phyloP scores from a whole-genome alignment of 257 asterid genomes.

The Nicotiana otophora region DNA sequence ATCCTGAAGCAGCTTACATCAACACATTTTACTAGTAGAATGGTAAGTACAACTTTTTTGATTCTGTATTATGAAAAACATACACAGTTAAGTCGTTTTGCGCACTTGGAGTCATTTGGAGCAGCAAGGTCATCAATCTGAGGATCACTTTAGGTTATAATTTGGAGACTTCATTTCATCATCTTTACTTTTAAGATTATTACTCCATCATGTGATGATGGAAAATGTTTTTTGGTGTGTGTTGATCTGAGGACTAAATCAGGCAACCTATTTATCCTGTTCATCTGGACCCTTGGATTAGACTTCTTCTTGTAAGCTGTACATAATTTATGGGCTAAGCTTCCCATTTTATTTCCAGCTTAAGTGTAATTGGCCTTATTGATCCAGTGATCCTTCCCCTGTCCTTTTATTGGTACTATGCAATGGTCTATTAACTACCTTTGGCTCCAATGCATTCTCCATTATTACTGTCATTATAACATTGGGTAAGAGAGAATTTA shows the following conservation, averaged over 20 bases:
- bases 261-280: neutral
- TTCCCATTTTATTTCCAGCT: neutral
- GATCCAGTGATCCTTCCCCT: too few relatives aligned
- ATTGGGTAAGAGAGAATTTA: neutral
- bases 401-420: too few relatives aligned
- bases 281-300: neutral
- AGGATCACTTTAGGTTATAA: neutral
- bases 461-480: neutral
- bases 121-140: neutral
- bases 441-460: neutral
- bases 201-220: neutral
- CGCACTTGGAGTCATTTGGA: neutral
- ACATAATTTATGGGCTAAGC: conserved; percentile 1
- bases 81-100: neutral
- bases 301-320: conserved; percentile 4
- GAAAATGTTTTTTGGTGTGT: neutral
- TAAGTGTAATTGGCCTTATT: too few relatives aligned
- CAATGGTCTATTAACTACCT: neutral
- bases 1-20: conserved; percentile 22
- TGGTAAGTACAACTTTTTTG: too few relatives aligned
- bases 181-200: neutral
- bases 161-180: neutral
- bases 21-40: neutral
- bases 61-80: neutral
- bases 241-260: neutral